Conservation (phyloP, 1,284 basidiomycete genomes). For the Schizophyllum amplum region DNA sequence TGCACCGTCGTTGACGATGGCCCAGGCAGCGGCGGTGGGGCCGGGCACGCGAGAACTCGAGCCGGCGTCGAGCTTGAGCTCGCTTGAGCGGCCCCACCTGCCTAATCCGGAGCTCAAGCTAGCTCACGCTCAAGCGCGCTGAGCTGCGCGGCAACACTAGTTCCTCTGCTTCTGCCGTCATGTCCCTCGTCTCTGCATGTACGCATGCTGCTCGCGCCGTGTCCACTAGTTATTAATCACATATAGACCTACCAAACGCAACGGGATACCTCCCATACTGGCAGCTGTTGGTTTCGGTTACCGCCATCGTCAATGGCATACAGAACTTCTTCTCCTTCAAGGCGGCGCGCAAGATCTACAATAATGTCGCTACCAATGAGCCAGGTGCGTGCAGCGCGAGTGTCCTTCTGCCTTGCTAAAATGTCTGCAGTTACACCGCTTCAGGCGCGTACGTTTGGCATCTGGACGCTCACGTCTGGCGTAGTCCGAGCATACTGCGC, state of each 20-base stretch:
- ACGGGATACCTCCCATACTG: slow-evolving; percentile 77
- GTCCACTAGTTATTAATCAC: not conserved
- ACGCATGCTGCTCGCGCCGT: not conserved
- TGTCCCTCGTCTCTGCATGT: slow-evolving; percentile 13
- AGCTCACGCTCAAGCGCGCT: not conserved
- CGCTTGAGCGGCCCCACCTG: no score
- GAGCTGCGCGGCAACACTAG: no score
- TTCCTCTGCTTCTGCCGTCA: slow-evolving; percentile 5
- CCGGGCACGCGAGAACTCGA: no score
- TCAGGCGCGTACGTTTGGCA: slow-evolving; percentile 80
- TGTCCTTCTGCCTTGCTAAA: not conserved
- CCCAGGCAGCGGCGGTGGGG: no score
- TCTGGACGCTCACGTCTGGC: slow-evolving; percentile 84
- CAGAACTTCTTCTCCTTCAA: slow-evolving; percentile 78
- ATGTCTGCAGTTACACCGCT: slow-evolving; percentile 65
- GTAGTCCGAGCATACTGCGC: slow-evolving; percentile 79
- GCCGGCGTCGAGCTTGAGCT: no score
- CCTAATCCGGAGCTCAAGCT: no score
- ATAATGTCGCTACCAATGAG: slow-evolving; percentile 42
- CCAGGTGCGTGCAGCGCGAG: slow-evolving; percentile 22
- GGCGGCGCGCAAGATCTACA: slow-evolving; percentile 74
- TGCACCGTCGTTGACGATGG: no score
- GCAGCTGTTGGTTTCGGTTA: slow-evolving; percentile 72
- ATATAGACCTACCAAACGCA: slow-evolving; percentile 47
- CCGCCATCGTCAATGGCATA: slow-evolving; percentile 76